These are phyloP conservation scores for Dactylellina haptotyla DNA, from an alignment of 2,329 filamentous ascomycete genomes.

Conservation along the genomic window DNA sequence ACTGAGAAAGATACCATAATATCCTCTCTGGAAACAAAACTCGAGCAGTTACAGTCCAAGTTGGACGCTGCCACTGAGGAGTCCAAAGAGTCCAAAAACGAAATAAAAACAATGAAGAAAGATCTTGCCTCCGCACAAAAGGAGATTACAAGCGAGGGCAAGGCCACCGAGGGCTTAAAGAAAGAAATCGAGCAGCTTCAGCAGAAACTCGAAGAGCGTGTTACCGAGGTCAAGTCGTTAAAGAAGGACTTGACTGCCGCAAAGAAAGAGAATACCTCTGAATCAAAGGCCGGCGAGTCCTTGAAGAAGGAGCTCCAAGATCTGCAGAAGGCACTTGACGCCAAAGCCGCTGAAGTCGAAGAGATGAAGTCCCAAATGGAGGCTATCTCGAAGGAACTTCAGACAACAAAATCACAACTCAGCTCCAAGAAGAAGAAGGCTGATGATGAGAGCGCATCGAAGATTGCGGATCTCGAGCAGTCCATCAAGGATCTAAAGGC, in stretches of 20 bases:
- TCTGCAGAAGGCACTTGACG: slow-evolving; percentile 33
- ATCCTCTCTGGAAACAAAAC: slow-evolving; percentile 63
- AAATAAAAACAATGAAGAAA: slow-evolving; percentile 45
- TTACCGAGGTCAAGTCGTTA: slow-evolving; percentile 37
- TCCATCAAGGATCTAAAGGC: slow-evolving; percentile 61
- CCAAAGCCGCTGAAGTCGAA: slow-evolving; percentile 28
- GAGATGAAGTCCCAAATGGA: slow-evolving; percentile 44
- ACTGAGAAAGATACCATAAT: slow-evolving; percentile 64
- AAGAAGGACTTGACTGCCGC: slow-evolving; percentile 47
- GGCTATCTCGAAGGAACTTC: slow-evolving; percentile 34
- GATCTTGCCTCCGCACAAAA: slow-evolving; percentile 44
- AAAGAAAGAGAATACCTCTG: slow-evolving; percentile 43
- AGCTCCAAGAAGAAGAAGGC: slow-evolving; percentile 56
- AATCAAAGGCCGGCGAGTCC: slow-evolving; percentile 36
- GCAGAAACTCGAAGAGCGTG: slow-evolving; percentile 43
- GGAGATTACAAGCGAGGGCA: slow-evolving; percentile 35
- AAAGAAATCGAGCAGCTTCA: slow-evolving; percentile 27
- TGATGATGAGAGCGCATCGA: slow-evolving; percentile 59
- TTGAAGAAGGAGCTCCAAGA: slow-evolving; percentile 37
- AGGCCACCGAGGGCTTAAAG: slow-evolving; percentile 41
- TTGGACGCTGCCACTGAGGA: slow-evolving; percentile 55
- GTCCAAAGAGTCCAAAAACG: slow-evolving; percentile 59
- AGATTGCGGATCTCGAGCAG: slow-evolving; percentile 43
- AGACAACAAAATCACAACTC: slow-evolving; percentile 42
- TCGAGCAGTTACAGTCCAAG: slow-evolving; percentile 61